Evolutionary conservation across 371 early-diverging fungal species (phyloP).

Genomic region (Capniomyces stellatus): DNA sequence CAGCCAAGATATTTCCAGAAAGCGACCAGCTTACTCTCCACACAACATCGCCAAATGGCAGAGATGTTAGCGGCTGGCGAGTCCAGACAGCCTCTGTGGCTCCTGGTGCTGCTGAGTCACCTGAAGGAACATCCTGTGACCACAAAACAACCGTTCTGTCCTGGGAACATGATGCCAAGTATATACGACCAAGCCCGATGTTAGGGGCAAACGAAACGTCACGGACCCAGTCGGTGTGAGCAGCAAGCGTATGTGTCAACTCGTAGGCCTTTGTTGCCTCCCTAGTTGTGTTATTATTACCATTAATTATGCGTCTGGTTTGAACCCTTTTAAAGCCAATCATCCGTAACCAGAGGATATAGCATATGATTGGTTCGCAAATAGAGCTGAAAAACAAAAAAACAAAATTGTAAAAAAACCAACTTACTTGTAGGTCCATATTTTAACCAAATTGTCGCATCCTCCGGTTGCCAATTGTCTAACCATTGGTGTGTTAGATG

Average conservation of each 20-base stretch:
- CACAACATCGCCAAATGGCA: slow-evolving; percentile 84
- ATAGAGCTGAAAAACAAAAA: not conserved
- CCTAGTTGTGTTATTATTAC: slow-evolving; percentile 13
- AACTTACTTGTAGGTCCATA: slow-evolving; percentile 49
- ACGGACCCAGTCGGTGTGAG: slow-evolving; percentile 96
- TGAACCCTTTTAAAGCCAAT: too few relatives aligned
- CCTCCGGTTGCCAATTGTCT: slow-evolving; percentile 86
- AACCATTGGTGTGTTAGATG: slow-evolving; percentile 31
- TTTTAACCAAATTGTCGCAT: slow-evolving; percentile 88
- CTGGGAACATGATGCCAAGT: slow-evolving; percentile 87
- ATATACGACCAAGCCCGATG: slow-evolving; percentile 73
- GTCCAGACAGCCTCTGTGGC: slow-evolving; percentile 17
- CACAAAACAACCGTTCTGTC: slow-evolving; percentile 92
- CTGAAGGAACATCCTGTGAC: slow-evolving; percentile 50
- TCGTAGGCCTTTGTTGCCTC: slow-evolving; percentile 56
- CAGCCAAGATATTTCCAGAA: slow-evolving; percentile 87
- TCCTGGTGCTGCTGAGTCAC: not conserved
- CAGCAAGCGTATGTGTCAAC: slow-evolving; percentile 50
- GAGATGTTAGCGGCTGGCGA: slow-evolving; percentile 18
- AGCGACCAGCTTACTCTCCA: slow-evolving; percentile 95
- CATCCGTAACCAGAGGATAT: too few relatives aligned
- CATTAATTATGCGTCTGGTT: not conserved
- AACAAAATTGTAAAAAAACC: slow-evolving; percentile 6
- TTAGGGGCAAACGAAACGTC: slow-evolving; percentile 95
- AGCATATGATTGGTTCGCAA: too few relatives aligned